Percentiles rank a stretch among this genome's conserved stretches.
phyloP scores from a whole-genome alignment of 305 asterid genomes.

The Solanum hybrid region DNA sequence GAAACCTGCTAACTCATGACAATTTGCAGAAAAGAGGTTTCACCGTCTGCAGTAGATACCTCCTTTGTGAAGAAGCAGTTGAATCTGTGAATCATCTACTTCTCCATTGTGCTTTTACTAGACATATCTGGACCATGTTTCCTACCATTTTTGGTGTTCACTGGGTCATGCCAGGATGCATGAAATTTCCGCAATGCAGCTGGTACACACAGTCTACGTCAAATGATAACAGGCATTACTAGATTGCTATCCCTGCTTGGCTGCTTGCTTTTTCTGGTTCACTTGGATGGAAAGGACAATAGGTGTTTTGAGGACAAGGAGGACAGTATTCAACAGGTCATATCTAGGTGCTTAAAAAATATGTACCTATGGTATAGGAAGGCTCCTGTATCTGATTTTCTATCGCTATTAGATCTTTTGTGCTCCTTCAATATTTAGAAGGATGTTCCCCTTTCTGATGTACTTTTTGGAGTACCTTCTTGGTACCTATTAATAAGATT shows the following conservation, averaged over 20 bases:
- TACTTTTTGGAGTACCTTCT: neutral
- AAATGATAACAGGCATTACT: neutral
- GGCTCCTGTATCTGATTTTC: neutral
- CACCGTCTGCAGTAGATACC: neutral
- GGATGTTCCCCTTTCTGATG: neutral
- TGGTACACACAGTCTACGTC: neutral
- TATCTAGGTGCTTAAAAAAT: neutral
- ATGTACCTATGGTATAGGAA: neutral
- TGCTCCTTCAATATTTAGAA: neutral
- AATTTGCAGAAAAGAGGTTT: neutral
- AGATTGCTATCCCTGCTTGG: neutral
- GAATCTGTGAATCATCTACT: neutral
- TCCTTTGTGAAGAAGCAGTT: neutral
- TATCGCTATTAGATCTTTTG: neutral
- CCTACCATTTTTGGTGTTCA: neutral
- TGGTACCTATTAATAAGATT: neutral
- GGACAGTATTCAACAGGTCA: neutral
- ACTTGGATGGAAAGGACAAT: neutral
- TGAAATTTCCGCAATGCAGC: neutral
- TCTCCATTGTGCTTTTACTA: neutral
- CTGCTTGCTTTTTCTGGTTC: neutral
- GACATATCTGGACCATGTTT: neutral
- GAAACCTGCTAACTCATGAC: neutral
- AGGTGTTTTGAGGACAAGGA: no score
- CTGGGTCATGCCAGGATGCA: neutral